phyloP scores from a whole-genome alignment of 1,139 yeast species.

The Blastobotrys indianensis region DNA sequence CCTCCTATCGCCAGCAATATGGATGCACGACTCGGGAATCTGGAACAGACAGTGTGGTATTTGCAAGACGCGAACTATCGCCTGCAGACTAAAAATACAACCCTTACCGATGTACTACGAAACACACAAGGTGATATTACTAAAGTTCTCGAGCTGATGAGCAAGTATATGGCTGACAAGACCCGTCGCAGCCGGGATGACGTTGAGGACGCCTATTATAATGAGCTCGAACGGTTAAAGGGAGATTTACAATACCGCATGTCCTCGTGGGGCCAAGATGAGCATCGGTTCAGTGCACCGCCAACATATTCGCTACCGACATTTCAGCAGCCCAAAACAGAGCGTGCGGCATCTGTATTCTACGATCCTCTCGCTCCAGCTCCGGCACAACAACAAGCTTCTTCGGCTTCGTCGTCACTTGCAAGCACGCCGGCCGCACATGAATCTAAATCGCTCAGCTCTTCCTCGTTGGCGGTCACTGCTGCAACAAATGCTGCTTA shows the following conservation, averaged over 20 bases:
- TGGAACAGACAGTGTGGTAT: conserved; percentile 22
- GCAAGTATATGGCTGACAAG: conserved; percentile 5
- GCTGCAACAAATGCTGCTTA: not conserved
- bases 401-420: not conserved
- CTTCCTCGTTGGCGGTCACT: not conserved
- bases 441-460: too few relatives aligned
- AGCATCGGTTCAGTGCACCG: not conserved
- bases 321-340: conserved; percentile 15
- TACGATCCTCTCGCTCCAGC: conserved; percentile 28
- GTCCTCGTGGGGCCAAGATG: conserved; percentile 6
- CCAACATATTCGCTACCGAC: not conserved
- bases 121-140: conserved; percentile 19
- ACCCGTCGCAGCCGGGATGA: not conserved
- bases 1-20: conserved; percentile 7
- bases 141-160: conserved; percentile 17
- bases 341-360: conserved; percentile 26
- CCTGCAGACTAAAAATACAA: conserved; percentile 14
- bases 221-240: conserved; percentile 5
- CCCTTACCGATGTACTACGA: conserved; percentile 18
- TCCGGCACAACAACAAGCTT: too few relatives aligned
- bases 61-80: conserved; percentile 21
- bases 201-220: not conserved
- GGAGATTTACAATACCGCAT: conserved; percentile 8
- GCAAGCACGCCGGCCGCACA: too few relatives aligned
- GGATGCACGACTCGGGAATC: conserved; percentile 12